Evolutionary conservation across 78 protist genomes (phyloP).

Genomic region (slime mould (Dictyostelium discoideum)): DNA sequence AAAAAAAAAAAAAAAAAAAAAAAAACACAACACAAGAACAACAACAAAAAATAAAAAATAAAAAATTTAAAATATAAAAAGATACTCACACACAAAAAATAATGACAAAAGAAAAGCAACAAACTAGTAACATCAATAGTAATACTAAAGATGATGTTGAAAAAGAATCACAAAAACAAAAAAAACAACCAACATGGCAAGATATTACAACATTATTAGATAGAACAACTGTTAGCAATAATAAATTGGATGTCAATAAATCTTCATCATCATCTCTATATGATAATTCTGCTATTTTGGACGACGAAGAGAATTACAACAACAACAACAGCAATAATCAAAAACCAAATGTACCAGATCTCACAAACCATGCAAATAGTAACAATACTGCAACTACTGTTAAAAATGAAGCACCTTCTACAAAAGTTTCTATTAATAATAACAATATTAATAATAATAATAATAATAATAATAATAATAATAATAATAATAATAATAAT

Average conservation of each 20-base stretch:
- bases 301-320: not conserved
- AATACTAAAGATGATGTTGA: not conserved
- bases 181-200: conserved; percentile 76
- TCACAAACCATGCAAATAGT: not conserved
- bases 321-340: not conserved
- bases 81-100: not conserved
- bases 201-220: conserved; percentile 49
- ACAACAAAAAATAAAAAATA: not conserved
- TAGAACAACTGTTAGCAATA: not conserved
- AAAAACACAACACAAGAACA: too few species aligned
- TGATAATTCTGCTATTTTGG: not conserved
- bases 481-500: not conserved
- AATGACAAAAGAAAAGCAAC: not conserved
- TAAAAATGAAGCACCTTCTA: not conserved
- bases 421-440: not conserved
- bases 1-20: too few species aligned
- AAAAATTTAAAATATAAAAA: not conserved
- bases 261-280: not conserved
- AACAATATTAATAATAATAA: not conserved
- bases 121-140: not conserved
- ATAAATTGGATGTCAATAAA: not conserved
- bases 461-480: not conserved
- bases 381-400: not conserved
- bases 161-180: not conserved
- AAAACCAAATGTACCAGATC: conserved; percentile 6